Evolutionary conservation across 345 rosid genomes (phyloP).

Genomic region (Clausena lansium): DNA sequence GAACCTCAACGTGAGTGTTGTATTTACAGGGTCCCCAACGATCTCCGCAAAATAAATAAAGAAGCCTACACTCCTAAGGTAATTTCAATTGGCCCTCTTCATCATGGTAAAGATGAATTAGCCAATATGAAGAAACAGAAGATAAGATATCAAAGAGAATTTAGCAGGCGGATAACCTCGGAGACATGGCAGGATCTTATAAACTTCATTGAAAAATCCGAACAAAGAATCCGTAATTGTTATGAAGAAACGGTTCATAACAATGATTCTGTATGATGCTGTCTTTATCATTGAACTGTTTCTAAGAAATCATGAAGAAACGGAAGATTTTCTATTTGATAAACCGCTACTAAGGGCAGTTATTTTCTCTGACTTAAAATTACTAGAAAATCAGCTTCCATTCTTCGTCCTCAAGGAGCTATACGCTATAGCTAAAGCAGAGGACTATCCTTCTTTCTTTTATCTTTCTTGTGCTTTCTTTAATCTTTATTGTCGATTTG

Average conservation of each 20-base stretch:
- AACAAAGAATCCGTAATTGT: not conserved
- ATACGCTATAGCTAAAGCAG: not conserved
- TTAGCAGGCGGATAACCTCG: not conserved
- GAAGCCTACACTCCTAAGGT: not conserved
- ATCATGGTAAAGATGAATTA: not conserved
- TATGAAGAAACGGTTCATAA: not conserved
- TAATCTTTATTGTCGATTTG: no score
- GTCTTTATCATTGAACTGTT: slow-evolving; percentile 18
- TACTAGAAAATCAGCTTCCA: slow-evolving; percentile 23
- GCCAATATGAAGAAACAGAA: not conserved
- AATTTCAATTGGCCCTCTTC: not conserved
- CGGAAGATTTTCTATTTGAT: not conserved
- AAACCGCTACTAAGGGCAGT: slow-evolving; percentile 2
- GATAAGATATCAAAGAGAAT: not conserved
- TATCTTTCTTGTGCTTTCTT: not conserved
- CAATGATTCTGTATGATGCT: not conserved
- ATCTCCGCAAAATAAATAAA: not conserved
- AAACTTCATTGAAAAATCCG: not conserved
- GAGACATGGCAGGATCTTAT: not conserved
- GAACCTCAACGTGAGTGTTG: not conserved
- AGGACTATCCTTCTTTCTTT: not conserved
- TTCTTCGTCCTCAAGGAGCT: not conserved
- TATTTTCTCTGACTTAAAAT: slow-evolving; percentile 3
- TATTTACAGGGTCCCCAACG: not conserved
- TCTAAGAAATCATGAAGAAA: not conserved